phyloP scores from a whole-genome alignment of 441 rosid genomes.

The Pelargonium cotyledonis region DNA sequence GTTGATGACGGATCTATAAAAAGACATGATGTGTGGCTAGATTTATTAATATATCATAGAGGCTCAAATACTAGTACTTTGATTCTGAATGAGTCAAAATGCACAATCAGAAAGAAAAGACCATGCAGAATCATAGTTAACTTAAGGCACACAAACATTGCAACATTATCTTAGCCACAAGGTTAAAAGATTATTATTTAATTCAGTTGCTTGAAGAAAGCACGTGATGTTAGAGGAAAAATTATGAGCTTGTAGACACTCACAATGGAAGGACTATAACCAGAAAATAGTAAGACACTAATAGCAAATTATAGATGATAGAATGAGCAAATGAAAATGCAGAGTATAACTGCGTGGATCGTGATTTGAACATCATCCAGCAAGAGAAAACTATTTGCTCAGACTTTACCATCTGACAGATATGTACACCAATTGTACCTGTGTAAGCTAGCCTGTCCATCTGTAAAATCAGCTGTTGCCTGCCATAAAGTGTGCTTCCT shows the following conservation, averaged over 20 bases:
- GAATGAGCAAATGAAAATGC: not conserved
- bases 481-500: slow-evolving; percentile 67
- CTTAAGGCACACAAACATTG: not conserved
- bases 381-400: not conserved
- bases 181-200: not conserved
- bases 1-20: not conserved
- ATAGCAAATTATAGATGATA: not conserved
- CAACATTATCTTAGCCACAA: not conserved
- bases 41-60: too few species aligned
- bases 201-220: not conserved
- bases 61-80: too few species aligned
- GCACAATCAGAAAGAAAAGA: slow-evolving; percentile 2
- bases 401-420: not conserved
- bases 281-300: not conserved
- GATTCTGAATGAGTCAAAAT: not conserved
- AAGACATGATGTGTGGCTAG: not conserved
- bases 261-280: too few species aligned
- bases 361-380: slow-evolving; percentile 23
- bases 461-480: slow-evolving; percentile 55
- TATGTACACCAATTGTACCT: slow-evolving; percentile 35
- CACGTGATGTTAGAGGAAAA: not conserved
- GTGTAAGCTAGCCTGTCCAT: slow-evolving; percentile 54
- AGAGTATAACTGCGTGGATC: slow-evolving; percentile 13
- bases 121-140: not conserved
- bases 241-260: not conserved